A percentile compares a stretch with the other conserved stretches of the same genome.
These are phyloP conservation scores for Ampelomyces quisqualis DNA, from an alignment of 2,329 filamentous ascomycete species.

Conservation along the genomic window DNA sequence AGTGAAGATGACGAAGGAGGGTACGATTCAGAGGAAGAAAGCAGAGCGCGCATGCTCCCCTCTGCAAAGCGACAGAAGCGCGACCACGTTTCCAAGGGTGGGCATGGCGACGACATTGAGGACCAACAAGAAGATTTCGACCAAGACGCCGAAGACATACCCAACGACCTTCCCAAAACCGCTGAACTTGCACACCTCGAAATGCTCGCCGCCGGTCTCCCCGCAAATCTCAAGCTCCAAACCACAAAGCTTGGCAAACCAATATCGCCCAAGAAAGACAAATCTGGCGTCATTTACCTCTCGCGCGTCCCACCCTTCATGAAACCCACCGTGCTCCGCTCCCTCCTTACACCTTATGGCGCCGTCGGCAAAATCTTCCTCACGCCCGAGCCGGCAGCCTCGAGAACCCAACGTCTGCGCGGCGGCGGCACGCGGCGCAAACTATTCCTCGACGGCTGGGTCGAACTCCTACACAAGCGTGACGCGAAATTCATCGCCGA, in stretches of 20 bases:
- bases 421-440: conserved; percentile 81
- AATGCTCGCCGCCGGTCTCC: conserved; percentile 31
- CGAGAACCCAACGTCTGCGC: conserved; percentile 66
- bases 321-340: conserved; percentile 76
- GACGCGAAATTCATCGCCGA: conserved; percentile 77
- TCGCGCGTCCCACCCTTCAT: conserved; percentile 85
- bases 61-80: conserved; percentile 66
- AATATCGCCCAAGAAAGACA: conserved; percentile 60
- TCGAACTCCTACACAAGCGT: conserved; percentile 74
- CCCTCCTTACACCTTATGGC: conserved; percentile 73
- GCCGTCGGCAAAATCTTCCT: conserved; percentile 76
- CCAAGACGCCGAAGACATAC: conserved; percentile 24
- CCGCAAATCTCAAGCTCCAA: conserved; percentile 41
- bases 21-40: conserved; percentile 69
- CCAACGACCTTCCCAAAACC: conserved; percentile 25
- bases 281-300: conserved; percentile 79
- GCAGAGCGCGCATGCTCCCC: conserved; percentile 59
- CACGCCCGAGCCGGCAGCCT: conserved; percentile 69
- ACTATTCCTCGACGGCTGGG: conserved; percentile 81
- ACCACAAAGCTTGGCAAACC: conserved; percentile 24
- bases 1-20: conserved; percentile 50
- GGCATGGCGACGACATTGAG: conserved; percentile 8
- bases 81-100: conserved; percentile 44
- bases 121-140: conserved; percentile 26
- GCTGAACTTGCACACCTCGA: conserved; percentile 37